Percentiles rank a stretch among this genome's conserved stretches.
These are phyloP conservation scores for Penicillium riverlandense DNA, from an alignment of 495 filamentous ascomycete species.

Conservation along the genomic window DNA sequence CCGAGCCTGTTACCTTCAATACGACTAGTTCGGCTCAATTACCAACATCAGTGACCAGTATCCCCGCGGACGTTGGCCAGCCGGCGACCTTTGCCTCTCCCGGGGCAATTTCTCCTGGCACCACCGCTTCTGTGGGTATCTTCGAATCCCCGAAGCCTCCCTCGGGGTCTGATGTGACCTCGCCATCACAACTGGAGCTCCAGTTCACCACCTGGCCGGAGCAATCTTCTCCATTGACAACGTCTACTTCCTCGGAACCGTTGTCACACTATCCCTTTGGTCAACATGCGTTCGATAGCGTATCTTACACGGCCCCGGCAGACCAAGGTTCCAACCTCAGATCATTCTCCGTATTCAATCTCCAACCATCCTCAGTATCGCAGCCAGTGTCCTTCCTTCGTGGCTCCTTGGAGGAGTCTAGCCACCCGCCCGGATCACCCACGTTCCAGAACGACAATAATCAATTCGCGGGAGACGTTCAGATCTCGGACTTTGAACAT, in stretches of 20 bases:
- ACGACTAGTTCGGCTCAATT: slow-evolving; percentile 2
- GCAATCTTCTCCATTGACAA: slow-evolving; percentile 10
- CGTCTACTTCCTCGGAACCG: slow-evolving; percentile 7
- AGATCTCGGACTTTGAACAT: slow-evolving; percentile 4
- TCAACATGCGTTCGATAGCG: slow-evolving; percentile 10
- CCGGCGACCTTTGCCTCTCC: slow-evolving; percentile 13
- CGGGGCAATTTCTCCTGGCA: slow-evolving; percentile 10
- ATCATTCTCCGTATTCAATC: slow-evolving; percentile 23
- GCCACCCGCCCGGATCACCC: slow-evolving; percentile 1
- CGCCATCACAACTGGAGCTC: slow-evolving; percentile 11
- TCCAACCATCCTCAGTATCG: slow-evolving; percentile 23
- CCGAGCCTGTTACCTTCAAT: slow-evolving; percentile 7
- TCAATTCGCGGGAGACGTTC: slow-evolving; percentile 1
- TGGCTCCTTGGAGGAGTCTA: slow-evolving; percentile 14
- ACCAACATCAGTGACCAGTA: slow-evolving; percentile 6
- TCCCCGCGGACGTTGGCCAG: neutral
- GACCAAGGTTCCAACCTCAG: slow-evolving; percentile 25
- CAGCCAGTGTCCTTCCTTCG: slow-evolving; percentile 33
- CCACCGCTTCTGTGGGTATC: slow-evolving; percentile 7
- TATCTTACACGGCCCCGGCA: slow-evolving; percentile 15
- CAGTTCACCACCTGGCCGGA: slow-evolving; percentile 18
- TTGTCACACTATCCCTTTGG: slow-evolving; percentile 14
- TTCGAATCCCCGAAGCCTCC: slow-evolving; percentile 23
- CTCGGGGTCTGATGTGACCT: slow-evolving; percentile 12
- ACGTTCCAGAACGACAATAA: slow-evolving; percentile 1